Evolutionary conservation across 805 yeast genomes (phyloP).

Genomic region (Suhomyces prunicola): DNA sequence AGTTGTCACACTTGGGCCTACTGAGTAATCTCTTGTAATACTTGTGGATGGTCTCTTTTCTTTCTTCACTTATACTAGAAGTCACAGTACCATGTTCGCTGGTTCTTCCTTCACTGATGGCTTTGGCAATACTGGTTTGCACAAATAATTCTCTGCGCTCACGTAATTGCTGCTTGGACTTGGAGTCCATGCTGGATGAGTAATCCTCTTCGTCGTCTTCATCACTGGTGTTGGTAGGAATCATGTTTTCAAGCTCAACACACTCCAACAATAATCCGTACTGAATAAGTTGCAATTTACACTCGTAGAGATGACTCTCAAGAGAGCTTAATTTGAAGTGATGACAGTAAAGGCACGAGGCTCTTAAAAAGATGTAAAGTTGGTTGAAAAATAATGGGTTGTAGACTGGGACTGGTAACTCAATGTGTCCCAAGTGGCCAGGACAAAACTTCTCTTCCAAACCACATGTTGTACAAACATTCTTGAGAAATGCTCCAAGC

Average conservation of each 20-base stretch:
- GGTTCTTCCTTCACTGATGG: constrained; percentile 73
- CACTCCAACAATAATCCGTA: constrained; percentile 84
- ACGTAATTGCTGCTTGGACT: constrained; percentile 46
- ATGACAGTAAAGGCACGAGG: constrained; percentile 88
- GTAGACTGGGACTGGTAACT: constrained; percentile 91
- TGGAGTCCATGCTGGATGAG: constrained; percentile 36
- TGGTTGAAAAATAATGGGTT: constrained; percentile 94
- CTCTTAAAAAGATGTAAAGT: constrained; percentile 77
- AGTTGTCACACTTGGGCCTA: constrained; percentile 90
- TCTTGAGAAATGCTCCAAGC: constrained; percentile 89
- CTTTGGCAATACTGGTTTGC: constrained; percentile 63
- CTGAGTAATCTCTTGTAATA: constrained; percentile 70
- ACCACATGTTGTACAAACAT: constrained; percentile 93
- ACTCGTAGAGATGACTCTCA: constrained; percentile 73
- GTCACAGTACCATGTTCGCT: constrained; percentile 68
- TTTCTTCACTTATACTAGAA: constrained; percentile 82
- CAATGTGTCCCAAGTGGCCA: constrained; percentile 98
- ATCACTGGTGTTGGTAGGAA: constrained; percentile 30
- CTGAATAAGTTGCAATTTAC: constrained; percentile 79
- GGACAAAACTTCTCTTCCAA: constrained; percentile 92
- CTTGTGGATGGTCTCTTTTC: constrained; percentile 70
- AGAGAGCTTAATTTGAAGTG: constrained; percentile 65
- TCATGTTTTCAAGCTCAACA: constrained; percentile 65
- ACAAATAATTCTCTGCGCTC: constrained; percentile 68
- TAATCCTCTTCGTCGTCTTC: constrained; percentile 45